Percentiles rank a stretch among this genome's conserved stretches.
phyloP scores from a whole-genome alignment of 176 grass and related monocot genomes.

The Pharus latifolius region DNA sequence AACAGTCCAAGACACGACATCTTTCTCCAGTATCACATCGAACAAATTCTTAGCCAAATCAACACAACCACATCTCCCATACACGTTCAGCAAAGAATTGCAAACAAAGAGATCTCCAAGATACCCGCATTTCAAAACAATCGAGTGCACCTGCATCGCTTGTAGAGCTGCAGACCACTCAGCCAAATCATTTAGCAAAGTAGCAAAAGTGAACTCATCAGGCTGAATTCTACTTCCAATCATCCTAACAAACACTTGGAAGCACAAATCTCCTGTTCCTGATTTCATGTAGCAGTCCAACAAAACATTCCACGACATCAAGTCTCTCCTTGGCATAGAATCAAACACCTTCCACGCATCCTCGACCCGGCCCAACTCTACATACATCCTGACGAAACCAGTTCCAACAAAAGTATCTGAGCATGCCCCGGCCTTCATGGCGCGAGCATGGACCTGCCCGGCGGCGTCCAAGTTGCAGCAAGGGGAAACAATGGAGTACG shows the following conservation, averaged over 20 bases:
- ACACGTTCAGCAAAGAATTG: constrained; percentile 31
- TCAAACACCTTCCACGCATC: constrained; percentile 41
- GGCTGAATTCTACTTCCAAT: constrained; percentile 16
- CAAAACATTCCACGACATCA: constrained; percentile 48
- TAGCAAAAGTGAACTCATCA: constrained; percentile 54
- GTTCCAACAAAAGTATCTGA: constrained; percentile 26
- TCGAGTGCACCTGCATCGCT: constrained; percentile 19
- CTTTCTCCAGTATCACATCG: background rate
- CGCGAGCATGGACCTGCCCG: constrained; percentile 31
- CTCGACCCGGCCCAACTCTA: constrained; percentile 22
- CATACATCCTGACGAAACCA: constrained; percentile 32
- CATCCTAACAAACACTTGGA: constrained; percentile 32
- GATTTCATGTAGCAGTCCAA: constrained; percentile 36
- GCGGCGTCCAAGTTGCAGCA: constrained; percentile 13
- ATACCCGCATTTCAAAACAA: constrained; percentile 6
- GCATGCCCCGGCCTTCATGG: constrained; percentile 20
- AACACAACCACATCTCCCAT: background rate
- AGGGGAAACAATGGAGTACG: constrained; percentile 37
- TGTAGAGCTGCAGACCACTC: constrained; percentile 24
- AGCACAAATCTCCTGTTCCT: constrained; percentile 14
- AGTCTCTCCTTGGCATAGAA: constrained; percentile 14
- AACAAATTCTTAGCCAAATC: constrained; percentile 5
- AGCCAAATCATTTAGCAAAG: constrained; percentile 31
- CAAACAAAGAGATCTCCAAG: background rate
- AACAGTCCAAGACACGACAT: constrained; percentile 30